These are phyloP conservation scores for Austropuccinia psidii DNA, from an alignment of 1,284 basidiomycete genomes.

Conservation along the genomic window DNA sequence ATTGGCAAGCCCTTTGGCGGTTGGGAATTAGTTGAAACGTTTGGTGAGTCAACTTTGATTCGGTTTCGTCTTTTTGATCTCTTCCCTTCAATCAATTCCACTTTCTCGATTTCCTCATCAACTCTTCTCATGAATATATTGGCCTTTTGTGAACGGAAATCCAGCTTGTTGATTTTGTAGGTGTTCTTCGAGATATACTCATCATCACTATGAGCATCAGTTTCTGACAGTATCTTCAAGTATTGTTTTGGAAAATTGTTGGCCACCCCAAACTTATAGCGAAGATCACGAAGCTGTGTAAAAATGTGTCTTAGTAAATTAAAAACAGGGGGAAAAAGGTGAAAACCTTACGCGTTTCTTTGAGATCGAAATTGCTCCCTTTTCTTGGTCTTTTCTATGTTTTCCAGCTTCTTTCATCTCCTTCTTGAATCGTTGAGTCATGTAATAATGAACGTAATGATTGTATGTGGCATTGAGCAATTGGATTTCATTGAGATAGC, in stretches of 20 bases:
- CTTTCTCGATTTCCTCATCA: constrained; percentile 7
- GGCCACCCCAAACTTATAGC: background rate
- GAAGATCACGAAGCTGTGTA: background rate
- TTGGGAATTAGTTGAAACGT: background rate
- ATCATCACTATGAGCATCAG: constrained; percentile 15
- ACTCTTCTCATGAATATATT: background rate
- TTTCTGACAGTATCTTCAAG: background rate
- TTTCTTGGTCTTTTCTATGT: background rate
- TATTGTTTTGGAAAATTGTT: background rate
- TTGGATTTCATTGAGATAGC: no score
- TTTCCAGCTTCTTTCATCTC: background rate
- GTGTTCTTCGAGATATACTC: no score
- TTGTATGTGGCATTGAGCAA: background rate
- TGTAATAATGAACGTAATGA: constrained; percentile 14
- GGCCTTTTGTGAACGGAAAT: background rate
- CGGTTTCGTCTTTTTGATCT: background rate
- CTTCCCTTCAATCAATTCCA: background rate
- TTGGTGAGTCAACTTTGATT: background rate
- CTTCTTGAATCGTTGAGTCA: background rate
- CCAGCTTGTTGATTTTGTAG: background rate
- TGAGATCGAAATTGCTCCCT: background rate
- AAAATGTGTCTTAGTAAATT: no score
- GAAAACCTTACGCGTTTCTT: constrained; percentile 7
- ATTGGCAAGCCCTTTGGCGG: constrained; percentile 4
- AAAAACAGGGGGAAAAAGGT: no score